Evolutionary conservation across 1,284 basidiomycete species (phyloP).

Genomic region (Sporisorium iseilematis-ciliati): DNA sequence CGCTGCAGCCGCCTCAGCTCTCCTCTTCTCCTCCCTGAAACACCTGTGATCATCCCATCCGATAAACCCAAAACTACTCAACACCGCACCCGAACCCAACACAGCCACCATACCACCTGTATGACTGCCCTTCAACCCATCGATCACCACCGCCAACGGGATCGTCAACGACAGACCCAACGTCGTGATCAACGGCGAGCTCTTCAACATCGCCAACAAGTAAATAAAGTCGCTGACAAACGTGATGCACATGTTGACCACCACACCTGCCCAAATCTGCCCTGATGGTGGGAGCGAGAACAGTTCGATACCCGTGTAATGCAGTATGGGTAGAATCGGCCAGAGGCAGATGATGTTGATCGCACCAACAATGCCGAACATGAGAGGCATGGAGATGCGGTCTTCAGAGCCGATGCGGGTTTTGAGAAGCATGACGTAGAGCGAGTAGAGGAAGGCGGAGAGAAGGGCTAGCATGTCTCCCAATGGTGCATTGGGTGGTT

Average conservation of each 20-base stretch:
- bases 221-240: slow-evolving; percentile 66
- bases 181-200: slow-evolving; percentile 86
- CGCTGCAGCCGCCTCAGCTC: not conserved
- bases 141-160: slow-evolving; percentile 85
- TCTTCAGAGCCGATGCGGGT: slow-evolving; percentile 72
- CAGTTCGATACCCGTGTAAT: slow-evolving; percentile 80
- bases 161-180: slow-evolving; percentile 95
- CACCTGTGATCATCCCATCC: slow-evolving; percentile 41
- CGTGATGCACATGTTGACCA: slow-evolving; percentile 80
- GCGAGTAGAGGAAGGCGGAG: slow-evolving; percentile 77
- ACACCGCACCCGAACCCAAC: slow-evolving; percentile 55
- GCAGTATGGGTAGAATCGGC: slow-evolving; percentile 85
- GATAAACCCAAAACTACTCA: slow-evolving; percentile 55
- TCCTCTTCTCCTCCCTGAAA: slow-evolving; percentile 26
- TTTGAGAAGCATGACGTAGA: slow-evolving; percentile 93
- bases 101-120: slow-evolving; percentile 54
- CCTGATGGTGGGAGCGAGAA: slow-evolving; percentile 80
- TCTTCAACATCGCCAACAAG: slow-evolving; percentile 88
- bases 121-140: slow-evolving; percentile 75
- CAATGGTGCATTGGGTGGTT: slow-evolving; percentile 52
- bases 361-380: slow-evolving; percentile 78
- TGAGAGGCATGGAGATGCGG: slow-evolving; percentile 70
- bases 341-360: slow-evolving; percentile 86
- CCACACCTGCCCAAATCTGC: slow-evolving; percentile 77
- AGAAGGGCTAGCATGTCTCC: slow-evolving; percentile 65